These are phyloP conservation scores for Gentiana dahurica DNA, from an alignment of 257 asterid genomes.

Conservation along the genomic window DNA sequence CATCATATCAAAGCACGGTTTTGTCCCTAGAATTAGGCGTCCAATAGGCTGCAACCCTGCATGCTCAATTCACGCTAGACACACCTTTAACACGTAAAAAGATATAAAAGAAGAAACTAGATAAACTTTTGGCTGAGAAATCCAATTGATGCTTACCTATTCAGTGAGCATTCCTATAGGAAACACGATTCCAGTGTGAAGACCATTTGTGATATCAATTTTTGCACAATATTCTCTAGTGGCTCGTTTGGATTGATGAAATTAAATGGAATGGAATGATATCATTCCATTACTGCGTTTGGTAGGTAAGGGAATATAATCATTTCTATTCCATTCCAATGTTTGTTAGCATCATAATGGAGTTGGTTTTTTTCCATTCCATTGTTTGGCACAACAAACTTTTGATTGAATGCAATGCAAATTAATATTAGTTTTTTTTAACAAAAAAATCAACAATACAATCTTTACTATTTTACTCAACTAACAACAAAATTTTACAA, in stretches of 20 bases:
- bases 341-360: no score
- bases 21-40: slow-evolving; percentile 94
- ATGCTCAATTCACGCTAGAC: background rate
- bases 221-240: slow-evolving; percentile 86
- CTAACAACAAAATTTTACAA: no score
- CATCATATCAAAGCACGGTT: slow-evolving; percentile 94
- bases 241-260: slow-evolving; percentile 27
- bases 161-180: slow-evolving; percentile 97
- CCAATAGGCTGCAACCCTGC: slow-evolving; percentile 99
- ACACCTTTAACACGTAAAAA: background rate
- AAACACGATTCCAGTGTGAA: slow-evolving; percentile 98
- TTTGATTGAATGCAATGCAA: no score
- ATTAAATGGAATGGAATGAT: no score
- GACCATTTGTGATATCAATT: slow-evolving; percentile 90
- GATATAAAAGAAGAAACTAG: background rate
- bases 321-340: no score
- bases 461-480: no score
- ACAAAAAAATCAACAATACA: no score
- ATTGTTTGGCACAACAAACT: no score
- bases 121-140: background rate
- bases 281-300: no score
- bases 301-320: no score
- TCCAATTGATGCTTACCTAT: slow-evolving; percentile 37
- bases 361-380: slow-evolving; percentile 16
- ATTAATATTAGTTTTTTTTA: no score